phyloP scores from a whole-genome alignment of 139 green algal species.

The Closterium sp. region DNA sequence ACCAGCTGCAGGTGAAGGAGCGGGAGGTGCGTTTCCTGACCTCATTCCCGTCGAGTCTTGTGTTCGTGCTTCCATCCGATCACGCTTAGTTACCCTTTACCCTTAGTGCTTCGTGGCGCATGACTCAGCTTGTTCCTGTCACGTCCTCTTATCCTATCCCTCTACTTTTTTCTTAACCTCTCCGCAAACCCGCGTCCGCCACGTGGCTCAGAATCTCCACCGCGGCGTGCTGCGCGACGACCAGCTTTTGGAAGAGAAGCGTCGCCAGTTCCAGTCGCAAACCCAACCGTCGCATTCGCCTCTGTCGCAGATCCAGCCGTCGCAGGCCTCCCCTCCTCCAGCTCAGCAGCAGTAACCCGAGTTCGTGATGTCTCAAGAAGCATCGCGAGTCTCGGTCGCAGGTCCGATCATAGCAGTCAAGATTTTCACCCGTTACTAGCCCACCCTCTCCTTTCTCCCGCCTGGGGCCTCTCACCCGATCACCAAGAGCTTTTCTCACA shows the following conservation, averaged over 20 bases:
- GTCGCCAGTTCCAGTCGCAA: neutral
- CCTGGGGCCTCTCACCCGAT: too few species aligned
- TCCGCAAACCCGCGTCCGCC: neutral
- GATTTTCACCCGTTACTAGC: neutral
- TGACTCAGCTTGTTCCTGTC: too few species aligned
- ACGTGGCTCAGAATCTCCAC: neutral
- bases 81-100: too few species aligned
- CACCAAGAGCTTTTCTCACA: neutral
- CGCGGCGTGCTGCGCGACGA: neutral
- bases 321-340: neutral
- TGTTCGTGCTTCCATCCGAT: neutral
- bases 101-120: too few species aligned
- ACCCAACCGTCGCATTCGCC: neutral
- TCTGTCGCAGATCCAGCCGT: neutral
- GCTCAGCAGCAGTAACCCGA: neutral
- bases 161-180: too few species aligned
- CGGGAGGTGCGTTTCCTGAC: neutral
- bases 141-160: too few species aligned
- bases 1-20: neutral
- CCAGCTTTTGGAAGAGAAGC: neutral
- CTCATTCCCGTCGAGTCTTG: neutral
- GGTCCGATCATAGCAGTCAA: neutral
- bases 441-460: too few species aligned
- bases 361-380: neutral
- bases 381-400: neutral